Evolutionary conservation across 768 basidiomycete genomes (phyloP), one percentile per base, ranked within the genome.

Genomic region (Lentinula aciculospora): DNA sequence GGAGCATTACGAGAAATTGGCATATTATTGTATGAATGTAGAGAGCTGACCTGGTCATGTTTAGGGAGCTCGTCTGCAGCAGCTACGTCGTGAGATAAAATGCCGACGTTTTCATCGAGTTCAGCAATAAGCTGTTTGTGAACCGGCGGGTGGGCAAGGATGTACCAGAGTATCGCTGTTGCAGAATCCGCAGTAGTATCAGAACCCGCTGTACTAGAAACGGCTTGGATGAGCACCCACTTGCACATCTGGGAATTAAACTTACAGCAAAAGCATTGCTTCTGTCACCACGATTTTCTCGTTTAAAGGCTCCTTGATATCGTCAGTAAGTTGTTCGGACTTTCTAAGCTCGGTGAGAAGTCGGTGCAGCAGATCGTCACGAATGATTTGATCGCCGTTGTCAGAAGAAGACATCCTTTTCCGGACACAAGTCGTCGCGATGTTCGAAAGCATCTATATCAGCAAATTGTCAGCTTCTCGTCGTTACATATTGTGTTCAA

Each of bases 171-270:
- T 10, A 53, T 53, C 7, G 51, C 51, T 5, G 51, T 36, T 32
- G 51, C 51, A 3, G 51, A 53, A 21, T 53, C 51, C 36, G 51
- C 51, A 13, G 51, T 53, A 17, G 51, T 53, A 28, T 53, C 51
- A 28, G 34, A 37, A 23, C 51, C 51, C 8, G 51, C 51, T 12
- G 51, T 36, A 9, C 51, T 53, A 23, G 2, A 39, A 3, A 28
- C 12, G 17, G 29, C 8, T 36, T 34, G 31, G 25, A 50, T 21
- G 29, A 49, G 27, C 7, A 34, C 21, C 32, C 32, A 9, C 32
- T 34, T 23, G 25, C 21, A 21, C 21, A 23, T 28, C 2, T n/a
- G n/a, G n/a, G n/a, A 21, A 6, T 46, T 4, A 46, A 44, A 25
- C 51, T 40, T 10, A 53, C 51, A 53, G 36, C 10, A 53, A 25